Evolutionary conservation across 2,329 filamentous ascomycete species (phyloP).

Genomic region (Lomentospora prolificans): DNA sequence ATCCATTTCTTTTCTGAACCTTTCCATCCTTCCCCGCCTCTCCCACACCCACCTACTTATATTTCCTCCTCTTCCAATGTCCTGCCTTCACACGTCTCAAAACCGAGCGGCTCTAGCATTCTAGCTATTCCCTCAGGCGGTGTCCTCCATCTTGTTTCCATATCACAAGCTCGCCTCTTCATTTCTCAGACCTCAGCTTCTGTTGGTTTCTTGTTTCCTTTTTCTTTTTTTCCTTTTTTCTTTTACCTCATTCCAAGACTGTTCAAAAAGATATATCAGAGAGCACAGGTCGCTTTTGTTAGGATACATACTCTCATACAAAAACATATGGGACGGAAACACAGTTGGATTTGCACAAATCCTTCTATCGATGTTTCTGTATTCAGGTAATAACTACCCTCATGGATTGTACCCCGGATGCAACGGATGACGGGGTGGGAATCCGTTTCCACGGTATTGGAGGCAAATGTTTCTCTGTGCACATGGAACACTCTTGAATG

Average conservation of each 20-base stretch:
- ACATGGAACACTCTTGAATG: not conserved
- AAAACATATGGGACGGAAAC: not conserved
- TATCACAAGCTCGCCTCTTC: not conserved
- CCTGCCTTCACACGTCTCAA: not conserved
- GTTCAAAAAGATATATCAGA: constrained; percentile 2
- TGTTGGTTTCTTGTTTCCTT: constrained; percentile 11
- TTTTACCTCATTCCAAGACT: constrained; percentile 4
- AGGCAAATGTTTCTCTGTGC: not conserved
- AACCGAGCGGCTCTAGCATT: not conserved
- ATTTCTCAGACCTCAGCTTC: not conserved
- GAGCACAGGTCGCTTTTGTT: not conserved
- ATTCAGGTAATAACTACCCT: not conserved
- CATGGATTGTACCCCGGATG: not conserved
- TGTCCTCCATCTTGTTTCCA: not conserved
- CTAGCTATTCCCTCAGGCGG: not conserved
- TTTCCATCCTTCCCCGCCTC: not conserved
- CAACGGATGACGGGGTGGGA: not conserved
- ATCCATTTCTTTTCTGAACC: not conserved
- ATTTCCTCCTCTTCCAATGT: not conserved
- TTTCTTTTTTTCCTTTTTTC: constrained; percentile 12
- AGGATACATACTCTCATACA: not conserved
- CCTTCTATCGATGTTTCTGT: not conserved
- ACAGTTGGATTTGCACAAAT: not conserved
- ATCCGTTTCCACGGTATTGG: not conserved
- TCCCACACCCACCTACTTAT: too few species aligned